A percentile compares a stretch with the other conserved stretches of the same genome.
Conservation (phyloP, 108 stramenopile species). For the Nannochloropsis salina region DNA sequence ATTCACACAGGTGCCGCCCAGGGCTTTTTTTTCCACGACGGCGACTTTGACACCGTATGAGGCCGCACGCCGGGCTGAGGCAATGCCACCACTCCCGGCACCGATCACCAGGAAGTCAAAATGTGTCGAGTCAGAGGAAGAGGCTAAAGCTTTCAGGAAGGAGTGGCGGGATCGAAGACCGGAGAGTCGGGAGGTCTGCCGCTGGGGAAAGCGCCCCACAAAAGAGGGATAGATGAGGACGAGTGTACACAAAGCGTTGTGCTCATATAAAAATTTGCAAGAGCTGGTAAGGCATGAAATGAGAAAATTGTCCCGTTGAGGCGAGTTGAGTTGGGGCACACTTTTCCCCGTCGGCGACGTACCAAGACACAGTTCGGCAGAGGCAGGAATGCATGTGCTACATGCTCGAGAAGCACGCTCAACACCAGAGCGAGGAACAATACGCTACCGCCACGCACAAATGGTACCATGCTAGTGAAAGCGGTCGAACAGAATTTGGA, state of each 20-base stretch:
- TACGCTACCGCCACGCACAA: not conserved
- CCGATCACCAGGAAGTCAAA: constrained; percentile 70
- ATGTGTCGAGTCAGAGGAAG: constrained; percentile 26
- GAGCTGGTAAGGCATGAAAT: not conserved
- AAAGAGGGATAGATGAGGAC: too few relatives aligned
- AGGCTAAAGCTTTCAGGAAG: not conserved
- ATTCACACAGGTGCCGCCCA: constrained; percentile 95
- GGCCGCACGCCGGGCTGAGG: constrained; percentile 68
- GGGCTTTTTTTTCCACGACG: constrained; percentile 66
- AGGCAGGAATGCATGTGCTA: constrained; percentile 3
- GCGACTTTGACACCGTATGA: constrained; percentile 72
- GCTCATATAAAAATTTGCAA: not conserved
- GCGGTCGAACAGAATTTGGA: too few relatives aligned
- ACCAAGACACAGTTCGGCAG: not conserved
- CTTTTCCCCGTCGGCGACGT: not conserved
- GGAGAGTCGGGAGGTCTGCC: not conserved
- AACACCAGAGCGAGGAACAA: not conserved
- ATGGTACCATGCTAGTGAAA: not conserved
- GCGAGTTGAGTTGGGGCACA: not conserved
- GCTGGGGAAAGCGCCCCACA: not conserved
- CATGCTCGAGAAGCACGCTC: not conserved
- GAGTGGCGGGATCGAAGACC: not conserved
- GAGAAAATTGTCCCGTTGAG: not conserved
- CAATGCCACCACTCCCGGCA: constrained; percentile 64
- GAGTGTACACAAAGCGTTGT: not conserved